Evolutionary conservation across 495 filamentous ascomycete genomes (phyloP), one percentile per base, ranked within the genome.

Genomic region (Astrocystis sublimbata): DNA sequence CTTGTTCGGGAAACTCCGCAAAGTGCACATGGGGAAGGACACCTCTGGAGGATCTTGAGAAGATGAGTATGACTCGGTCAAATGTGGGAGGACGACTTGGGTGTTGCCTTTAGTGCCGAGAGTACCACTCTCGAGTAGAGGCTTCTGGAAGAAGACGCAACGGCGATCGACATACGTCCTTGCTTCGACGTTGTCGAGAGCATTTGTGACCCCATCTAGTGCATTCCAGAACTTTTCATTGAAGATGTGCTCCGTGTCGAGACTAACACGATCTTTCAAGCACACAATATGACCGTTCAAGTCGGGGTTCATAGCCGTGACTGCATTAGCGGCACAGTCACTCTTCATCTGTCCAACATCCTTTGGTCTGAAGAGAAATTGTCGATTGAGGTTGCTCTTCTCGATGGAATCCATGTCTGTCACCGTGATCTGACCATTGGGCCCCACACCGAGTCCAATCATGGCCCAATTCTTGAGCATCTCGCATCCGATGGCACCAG

Each of bases 381-480:
- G 96, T 43, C 96, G 84, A 79, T 99, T 99, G 40, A 99, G 84
- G 73, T 99, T 99, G 80, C 93, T 97, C 84, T 93, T 96, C 80
- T 99, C 96, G 64, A 99, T 99, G 62, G 90, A 89, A 66, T 99
- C 96, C 89, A 96, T 98, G 71, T 99, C 96, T 13, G 96, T 97
- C 24, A 98, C 90, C 23, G 73, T 90, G 70, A 99, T 93, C 69
- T 88, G 88, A 64, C 96, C 96, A 33, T 92, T 84, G 23, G 89
- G 89, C 35, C 96, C 96, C 41, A 90, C 90, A 41, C 88, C 93
- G 51, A 99, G 81, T 62, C 96, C 96, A 68, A 98, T 96, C 92
- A 98, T 93, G 26, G 96, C 94, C 94, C 96, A 99, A 73, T 97
- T 98, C 84, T 99, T 99, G 58, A 99, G 80, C 85, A 97, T 99